Evolutionary conservation across 2,329 filamentous ascomycete genomes (phyloP).

Genomic region (Scedosporium boydii): DNA sequence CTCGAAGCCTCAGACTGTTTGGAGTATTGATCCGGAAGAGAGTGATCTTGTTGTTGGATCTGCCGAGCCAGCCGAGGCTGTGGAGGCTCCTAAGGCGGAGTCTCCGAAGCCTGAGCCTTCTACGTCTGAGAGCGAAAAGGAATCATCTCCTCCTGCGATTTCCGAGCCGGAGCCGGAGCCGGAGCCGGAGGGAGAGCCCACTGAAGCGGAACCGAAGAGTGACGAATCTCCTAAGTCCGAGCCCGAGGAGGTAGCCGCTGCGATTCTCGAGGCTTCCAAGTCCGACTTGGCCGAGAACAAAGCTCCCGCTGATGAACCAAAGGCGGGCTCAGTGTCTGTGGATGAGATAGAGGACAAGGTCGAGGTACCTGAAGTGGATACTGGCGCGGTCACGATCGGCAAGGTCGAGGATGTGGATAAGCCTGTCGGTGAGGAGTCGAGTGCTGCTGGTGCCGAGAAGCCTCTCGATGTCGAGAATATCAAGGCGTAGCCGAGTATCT

Average conservation of each 20-base stretch:
- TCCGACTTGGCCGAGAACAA: slow-evolving; percentile 10
- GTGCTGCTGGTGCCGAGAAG: not conserved
- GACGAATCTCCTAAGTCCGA: not conserved
- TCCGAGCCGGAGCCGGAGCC: not conserved
- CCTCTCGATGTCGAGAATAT: not conserved
- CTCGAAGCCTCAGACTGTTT: slow-evolving; percentile 37
- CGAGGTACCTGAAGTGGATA: not conserved
- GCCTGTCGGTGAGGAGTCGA: not conserved
- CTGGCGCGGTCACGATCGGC: not conserved
- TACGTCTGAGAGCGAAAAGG: not conserved
- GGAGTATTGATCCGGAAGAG: slow-evolving; percentile 42
- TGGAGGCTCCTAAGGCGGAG: not conserved
- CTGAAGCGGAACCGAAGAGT: not conserved
- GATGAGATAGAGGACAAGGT: not conserved
- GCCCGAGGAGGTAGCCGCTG: not conserved
- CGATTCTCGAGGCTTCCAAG: slow-evolving; percentile 12
- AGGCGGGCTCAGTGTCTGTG: not conserved
- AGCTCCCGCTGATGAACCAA: not conserved
- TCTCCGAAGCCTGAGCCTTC: not conserved
- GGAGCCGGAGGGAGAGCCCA: not conserved
- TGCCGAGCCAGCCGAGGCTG: slow-evolving; percentile 7
- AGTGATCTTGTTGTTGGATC: slow-evolving; percentile 31
- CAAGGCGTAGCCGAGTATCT: not conserved
- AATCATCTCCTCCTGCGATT: not conserved
- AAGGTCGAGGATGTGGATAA: not conserved